Percentiles rank a stretch among this genome's conserved stretches.
Evolutionary conservation across 768 basidiomycete species (phyloP).

Genomic region (Neoboletus subvelutipes): DNA sequence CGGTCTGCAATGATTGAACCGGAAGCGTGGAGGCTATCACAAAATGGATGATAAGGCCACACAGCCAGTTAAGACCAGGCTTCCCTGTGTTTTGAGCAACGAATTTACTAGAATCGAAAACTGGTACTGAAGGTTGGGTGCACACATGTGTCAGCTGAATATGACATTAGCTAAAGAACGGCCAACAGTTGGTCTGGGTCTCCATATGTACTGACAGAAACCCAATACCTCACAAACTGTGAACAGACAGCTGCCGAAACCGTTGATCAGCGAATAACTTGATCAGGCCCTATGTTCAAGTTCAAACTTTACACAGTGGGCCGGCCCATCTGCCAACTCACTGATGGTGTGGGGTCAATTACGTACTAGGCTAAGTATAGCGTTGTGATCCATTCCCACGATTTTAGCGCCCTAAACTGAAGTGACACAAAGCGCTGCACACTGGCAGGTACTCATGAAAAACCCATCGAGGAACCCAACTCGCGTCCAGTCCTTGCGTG

Average conservation of each 20-base stretch:
- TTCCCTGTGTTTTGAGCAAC: background rate
- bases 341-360: background rate
- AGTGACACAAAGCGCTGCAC: no score
- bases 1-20: background rate
- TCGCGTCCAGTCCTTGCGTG: background rate
- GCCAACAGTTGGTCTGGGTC: background rate
- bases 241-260: background rate
- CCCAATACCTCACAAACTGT: background rate
- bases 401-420: no score
- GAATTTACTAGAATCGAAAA: background rate
- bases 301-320: no score
- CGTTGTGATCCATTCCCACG: no score
- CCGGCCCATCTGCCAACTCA: background rate
- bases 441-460: no score
- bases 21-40: background rate
- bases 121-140: no score
- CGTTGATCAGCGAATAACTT: background rate
- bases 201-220: background rate
- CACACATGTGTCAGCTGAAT: background rate
- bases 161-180: background rate
- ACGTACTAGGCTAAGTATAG: no score
- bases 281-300: background rate
- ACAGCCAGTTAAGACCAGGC: background rate
- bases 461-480: no score
- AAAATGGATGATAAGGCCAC: background rate